Conservation (phyloP, 805 yeast species). For the Grigorovia humatica region DNA sequence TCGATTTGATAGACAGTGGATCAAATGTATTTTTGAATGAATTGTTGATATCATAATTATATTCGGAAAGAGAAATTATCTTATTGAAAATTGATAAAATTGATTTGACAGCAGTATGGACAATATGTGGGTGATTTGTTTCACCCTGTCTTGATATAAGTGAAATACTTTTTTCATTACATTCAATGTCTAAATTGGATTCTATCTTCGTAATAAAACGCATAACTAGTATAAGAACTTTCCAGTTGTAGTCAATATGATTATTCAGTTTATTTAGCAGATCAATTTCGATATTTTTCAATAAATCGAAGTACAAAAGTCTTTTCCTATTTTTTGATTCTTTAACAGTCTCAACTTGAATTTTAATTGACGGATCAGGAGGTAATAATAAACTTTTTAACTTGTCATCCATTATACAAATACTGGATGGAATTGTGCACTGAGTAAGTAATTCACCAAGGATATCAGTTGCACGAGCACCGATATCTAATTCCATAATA, state of each 20-base stretch:
- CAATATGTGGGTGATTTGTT: conserved; percentile 59
- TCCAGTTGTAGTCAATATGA: conserved; percentile 40
- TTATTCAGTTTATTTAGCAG: conserved; percentile 19
- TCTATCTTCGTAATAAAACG: conserved; percentile 45
- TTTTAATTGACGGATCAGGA: conserved; percentile 45
- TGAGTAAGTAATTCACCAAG: conserved; percentile 33
- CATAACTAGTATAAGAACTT: conserved; percentile 37
- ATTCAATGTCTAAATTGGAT: conserved; percentile 39
- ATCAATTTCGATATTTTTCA: conserved; percentile 35
- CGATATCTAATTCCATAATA: conserved; percentile 47
- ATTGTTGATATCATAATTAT: conserved; percentile 38
- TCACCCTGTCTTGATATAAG: conserved; percentile 39
- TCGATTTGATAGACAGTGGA: conserved; percentile 30
- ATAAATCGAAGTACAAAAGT: conserved; percentile 29
- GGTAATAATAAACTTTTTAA: conserved; percentile 42
- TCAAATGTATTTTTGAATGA: conserved; percentile 35
- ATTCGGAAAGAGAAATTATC: conserved; percentile 35
- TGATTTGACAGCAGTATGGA: conserved; percentile 51
- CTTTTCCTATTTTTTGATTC: conserved; percentile 56
- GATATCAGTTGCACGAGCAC: conserved; percentile 42
- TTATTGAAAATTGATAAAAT: conserved; percentile 43
- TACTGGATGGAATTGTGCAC: conserved; percentile 40
- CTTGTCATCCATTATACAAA: conserved; percentile 42
- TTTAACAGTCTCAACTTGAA: conserved; percentile 48
- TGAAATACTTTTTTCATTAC: conserved; percentile 32